Percentiles rank a stretch among this genome's conserved stretches.
These are phyloP conservation scores for Starmerella powellii DNA, from an alignment of 805 yeast species.

Conservation along the genomic window DNA sequence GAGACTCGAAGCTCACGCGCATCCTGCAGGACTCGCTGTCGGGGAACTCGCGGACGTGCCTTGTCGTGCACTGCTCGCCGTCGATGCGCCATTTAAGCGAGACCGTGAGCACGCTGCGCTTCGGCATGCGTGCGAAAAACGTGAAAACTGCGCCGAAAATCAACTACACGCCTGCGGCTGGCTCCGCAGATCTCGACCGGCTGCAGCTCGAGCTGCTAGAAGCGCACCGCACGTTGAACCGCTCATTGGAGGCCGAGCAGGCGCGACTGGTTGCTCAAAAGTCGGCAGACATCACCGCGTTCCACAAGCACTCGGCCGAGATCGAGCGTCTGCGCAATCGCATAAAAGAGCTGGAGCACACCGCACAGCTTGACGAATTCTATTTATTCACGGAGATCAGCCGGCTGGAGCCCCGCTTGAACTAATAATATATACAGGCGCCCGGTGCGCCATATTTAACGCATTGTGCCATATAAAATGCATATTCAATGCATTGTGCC, in stretches of 20 bases:
- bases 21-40: constrained; percentile 70
- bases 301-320: neutral
- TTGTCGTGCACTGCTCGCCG: constrained; percentile 65
- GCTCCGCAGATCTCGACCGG: neutral
- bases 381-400: constrained; percentile 5
- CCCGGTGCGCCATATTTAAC: too few species aligned
- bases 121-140: constrained; percentile 60
- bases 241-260: constrained; percentile 4
- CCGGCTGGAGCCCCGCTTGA: constrained; percentile 6
- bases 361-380: neutral
- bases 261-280: constrained; percentile 5
- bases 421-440: neutral
- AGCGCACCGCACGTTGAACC: constrained; percentile 1
- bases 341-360: neutral
- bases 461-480: too few species aligned
- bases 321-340: neutral
- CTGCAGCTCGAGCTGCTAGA: constrained; percentile 2
- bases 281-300: neutral
- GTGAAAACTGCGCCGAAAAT: constrained; percentile 54
- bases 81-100: constrained; percentile 44
- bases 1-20: constrained; percentile 69
- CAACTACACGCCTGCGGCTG: constrained; percentile 28
- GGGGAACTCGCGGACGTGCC: constrained; percentile 66
- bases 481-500: too few species aligned
- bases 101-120: constrained; percentile 59